phyloP scores from a whole-genome alignment of 192 early-diverging fungal genomes.

The Pilobolus umbonatus region DNA sequence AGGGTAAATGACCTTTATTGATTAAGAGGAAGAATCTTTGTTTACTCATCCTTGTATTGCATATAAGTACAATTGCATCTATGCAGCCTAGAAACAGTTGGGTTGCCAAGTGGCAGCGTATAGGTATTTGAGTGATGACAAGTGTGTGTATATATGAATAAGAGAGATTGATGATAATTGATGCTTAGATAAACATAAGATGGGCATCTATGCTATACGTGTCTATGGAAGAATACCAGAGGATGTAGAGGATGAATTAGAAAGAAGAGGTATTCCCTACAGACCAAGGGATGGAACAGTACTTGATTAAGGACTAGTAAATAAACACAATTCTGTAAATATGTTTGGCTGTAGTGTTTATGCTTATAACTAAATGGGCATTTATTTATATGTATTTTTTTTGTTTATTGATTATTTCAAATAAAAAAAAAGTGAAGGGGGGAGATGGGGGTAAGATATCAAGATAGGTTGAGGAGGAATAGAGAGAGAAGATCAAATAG shows the following conservation, averaged over 20 bases:
- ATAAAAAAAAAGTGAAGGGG: background rate
- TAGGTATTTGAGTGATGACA: constrained; percentile 37
- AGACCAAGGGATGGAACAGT: constrained; percentile 61
- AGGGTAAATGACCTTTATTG: too few relatives aligned
- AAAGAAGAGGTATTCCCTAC: constrained; percentile 62
- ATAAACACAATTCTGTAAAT: background rate
- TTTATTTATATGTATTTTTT: constrained; percentile 2
- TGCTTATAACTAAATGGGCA: background rate
- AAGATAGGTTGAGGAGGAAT: background rate
- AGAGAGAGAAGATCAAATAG: constrained; percentile 9
- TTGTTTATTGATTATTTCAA: constrained; percentile 1
- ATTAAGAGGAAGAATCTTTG: background rate
- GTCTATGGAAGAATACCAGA: constrained; percentile 70
- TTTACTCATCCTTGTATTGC: background rate
- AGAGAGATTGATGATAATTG: background rate
- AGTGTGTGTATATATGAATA: background rate
- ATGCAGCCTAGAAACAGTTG: constrained; percentile 73
- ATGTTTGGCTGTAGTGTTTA: background rate
- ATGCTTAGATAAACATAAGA: constrained; percentile 51
- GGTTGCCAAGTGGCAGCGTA: constrained; percentile 70
- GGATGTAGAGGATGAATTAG: constrained; percentile 67
- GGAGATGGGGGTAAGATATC: background rate
- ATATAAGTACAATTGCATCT: constrained; percentile 56
- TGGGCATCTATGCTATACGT: constrained; percentile 73
- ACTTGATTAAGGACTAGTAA: constrained; percentile 23